These are phyloP conservation scores for Backusella mclennaniae DNA, from an alignment of 192 early-diverging fungal species.

Conservation along the genomic window DNA sequence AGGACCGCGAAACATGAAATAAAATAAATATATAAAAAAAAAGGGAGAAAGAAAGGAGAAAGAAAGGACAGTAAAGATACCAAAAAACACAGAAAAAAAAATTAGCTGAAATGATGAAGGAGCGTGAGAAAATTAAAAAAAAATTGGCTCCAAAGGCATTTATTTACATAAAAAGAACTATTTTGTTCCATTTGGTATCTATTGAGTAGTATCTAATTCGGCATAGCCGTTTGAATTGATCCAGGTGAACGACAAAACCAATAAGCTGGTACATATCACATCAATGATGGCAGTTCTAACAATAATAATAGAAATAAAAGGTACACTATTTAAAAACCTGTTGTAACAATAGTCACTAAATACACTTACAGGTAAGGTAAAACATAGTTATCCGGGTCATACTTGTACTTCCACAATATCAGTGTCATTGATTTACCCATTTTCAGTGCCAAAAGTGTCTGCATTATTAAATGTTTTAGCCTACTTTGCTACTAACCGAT, in stretches of 20 bases:
- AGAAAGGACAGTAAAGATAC: not conserved
- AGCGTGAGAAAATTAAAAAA: slow-evolving; percentile 6
- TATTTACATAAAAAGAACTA: slow-evolving; percentile 1
- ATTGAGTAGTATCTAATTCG: slow-evolving; percentile 9
- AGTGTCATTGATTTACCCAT: slow-evolving; percentile 58
- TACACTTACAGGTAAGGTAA: slow-evolving; percentile 56
- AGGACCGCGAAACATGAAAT: not conserved
- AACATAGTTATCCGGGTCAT: slow-evolving; percentile 79
- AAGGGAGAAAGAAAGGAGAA: not conserved
- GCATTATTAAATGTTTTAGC: slow-evolving; percentile 20
- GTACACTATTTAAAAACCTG: not conserved
- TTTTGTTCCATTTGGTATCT: slow-evolving; percentile 6
- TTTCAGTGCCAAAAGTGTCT: slow-evolving; percentile 52
- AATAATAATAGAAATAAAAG: slow-evolving; percentile 16
- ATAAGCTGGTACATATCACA: slow-evolving; percentile 63
- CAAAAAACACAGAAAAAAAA: not conserved
- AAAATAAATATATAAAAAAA: not conserved
- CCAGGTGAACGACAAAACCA: slow-evolving; percentile 49
- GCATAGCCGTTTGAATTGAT: slow-evolving; percentile 17
- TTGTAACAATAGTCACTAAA: not conserved
- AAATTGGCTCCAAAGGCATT: not conserved
- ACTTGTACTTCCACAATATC: slow-evolving; percentile 59
- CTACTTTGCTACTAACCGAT: slow-evolving; percentile 25
- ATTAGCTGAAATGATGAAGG: not conserved
- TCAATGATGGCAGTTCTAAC: slow-evolving; percentile 68